Conservation (phyloP, 768 basidiomycete genomes). For the Podaxis sp. region DNA sequence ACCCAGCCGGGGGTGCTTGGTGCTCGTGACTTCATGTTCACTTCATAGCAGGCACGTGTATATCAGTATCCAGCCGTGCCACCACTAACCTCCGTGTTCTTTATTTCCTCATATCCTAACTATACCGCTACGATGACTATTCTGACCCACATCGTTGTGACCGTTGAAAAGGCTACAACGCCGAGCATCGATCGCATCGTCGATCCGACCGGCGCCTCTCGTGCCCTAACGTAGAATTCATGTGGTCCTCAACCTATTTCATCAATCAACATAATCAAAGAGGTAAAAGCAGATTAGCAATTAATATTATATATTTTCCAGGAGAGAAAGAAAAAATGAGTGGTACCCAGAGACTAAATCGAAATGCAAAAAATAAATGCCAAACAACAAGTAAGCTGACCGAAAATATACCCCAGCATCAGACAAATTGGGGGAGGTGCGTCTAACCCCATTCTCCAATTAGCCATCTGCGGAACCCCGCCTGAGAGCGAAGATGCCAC, state of each 20-base stretch:
- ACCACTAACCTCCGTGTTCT: neutral
- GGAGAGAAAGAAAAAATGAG: neutral
- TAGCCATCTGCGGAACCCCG: neutral
- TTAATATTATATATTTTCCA: slow-evolving; percentile 1
- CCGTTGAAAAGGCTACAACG: neutral
- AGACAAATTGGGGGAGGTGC: neutral
- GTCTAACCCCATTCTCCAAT: neutral
- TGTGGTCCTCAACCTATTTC: neutral
- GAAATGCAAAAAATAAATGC: neutral
- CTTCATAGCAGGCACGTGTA: too few relatives aligned
- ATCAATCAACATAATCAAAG: neutral
- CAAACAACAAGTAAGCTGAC: neutral
- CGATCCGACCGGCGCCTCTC: neutral
- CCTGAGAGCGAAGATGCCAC: slow-evolving; percentile 1
- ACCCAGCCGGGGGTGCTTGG: neutral
- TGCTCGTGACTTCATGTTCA: too few relatives aligned
- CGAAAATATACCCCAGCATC: slow-evolving; percentile 10
- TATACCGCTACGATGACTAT: neutral
- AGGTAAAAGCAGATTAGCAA: neutral
- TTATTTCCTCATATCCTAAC: neutral
- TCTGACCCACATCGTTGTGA: neutral
- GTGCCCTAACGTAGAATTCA: neutral
- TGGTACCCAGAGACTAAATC: neutral
- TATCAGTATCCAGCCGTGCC: too few relatives aligned
- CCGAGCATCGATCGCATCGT: neutral